Percentiles rank a stretch among this genome's conserved stretches.
Conservation (phyloP, 305 asterid genomes). For the Rubia peregrina region DNA sequence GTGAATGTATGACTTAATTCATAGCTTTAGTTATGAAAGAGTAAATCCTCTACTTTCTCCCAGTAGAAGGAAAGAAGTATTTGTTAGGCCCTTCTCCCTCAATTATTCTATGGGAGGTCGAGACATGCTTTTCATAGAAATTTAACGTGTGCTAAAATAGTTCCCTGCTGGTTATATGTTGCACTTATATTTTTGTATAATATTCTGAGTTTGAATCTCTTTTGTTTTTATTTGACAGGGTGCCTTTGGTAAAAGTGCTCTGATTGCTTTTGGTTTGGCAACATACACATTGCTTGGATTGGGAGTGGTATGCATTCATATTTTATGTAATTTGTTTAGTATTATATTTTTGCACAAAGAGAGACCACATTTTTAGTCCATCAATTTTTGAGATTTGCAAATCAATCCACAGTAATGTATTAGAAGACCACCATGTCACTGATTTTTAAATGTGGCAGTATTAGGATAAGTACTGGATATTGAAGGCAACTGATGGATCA, state of each 20-base stretch:
- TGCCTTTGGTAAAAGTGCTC: constrained; percentile 60
- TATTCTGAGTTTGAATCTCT: not conserved
- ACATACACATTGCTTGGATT: constrained; percentile 61
- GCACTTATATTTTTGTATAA: not conserved
- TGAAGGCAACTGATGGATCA: not conserved
- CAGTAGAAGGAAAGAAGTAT: not conserved
- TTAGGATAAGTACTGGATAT: not conserved
- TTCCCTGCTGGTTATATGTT: not conserved
- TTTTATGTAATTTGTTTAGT: constrained; percentile 14
- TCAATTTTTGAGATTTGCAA: not conserved
- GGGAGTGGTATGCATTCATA: constrained; percentile 55
- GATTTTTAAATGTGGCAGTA: not conserved
- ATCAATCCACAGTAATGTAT: not conserved
- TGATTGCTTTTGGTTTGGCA: constrained; percentile 60
- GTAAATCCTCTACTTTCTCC: not conserved
- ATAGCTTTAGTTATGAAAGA: not conserved
- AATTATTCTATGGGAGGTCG: not conserved
- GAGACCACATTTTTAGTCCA: not conserved
- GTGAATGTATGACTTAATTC: not conserved
- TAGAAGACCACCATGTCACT: not conserved
- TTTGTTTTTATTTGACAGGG: constrained; percentile 40
- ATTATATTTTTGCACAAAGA: constrained; percentile 4
- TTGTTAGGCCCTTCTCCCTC: not conserved
- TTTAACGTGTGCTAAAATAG: not conserved
- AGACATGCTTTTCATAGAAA: not conserved